These are phyloP conservation scores for Fusarium tuaranense DNA, from an alignment of 2,329 filamentous ascomycete genomes.

Conservation along the genomic window DNA sequence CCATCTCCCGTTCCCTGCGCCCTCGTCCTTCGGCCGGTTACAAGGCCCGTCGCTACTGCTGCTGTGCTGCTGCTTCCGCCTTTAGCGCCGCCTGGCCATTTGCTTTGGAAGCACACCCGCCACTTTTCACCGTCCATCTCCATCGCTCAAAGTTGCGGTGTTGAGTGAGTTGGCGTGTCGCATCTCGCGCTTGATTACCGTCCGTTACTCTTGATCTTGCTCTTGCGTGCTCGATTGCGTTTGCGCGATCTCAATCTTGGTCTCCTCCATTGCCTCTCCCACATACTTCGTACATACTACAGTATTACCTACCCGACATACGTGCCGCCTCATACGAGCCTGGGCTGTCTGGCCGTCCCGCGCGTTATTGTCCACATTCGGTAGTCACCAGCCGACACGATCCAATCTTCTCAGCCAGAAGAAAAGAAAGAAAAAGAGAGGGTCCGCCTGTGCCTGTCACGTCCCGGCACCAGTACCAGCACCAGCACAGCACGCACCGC, in stretches of 20 bases:
- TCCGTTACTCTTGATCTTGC: constrained; percentile 9
- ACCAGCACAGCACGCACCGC: neutral
- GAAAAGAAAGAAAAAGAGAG: neutral
- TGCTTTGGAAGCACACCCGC: constrained; percentile 16
- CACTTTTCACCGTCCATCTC: constrained; percentile 25
- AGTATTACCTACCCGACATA: neutral
- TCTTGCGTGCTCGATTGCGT: constrained; percentile 7
- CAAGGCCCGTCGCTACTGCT: neutral
- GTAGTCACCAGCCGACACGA: constrained; percentile 29
- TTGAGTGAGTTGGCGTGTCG: constrained; percentile 38
- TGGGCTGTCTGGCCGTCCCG: constrained; percentile 1
- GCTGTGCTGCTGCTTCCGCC: neutral
- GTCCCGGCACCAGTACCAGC: neutral
- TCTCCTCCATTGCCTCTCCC: neutral
- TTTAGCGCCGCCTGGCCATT: constrained; percentile 27
- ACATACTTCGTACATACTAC: neutral
- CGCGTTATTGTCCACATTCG: constrained; percentile 30
- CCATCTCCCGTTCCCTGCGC: constrained; percentile 10
- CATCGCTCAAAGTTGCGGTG: constrained; percentile 38
- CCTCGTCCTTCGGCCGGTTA: neutral
- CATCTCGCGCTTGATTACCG: constrained; percentile 43
- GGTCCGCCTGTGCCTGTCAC: neutral
- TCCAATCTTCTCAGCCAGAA: constrained; percentile 22
- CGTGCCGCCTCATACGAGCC: constrained; percentile 15
- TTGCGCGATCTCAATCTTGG: constrained; percentile 8